phyloP scores from a whole-genome alignment of 345 rosid species.

The Gossypium herbaceum region DNA sequence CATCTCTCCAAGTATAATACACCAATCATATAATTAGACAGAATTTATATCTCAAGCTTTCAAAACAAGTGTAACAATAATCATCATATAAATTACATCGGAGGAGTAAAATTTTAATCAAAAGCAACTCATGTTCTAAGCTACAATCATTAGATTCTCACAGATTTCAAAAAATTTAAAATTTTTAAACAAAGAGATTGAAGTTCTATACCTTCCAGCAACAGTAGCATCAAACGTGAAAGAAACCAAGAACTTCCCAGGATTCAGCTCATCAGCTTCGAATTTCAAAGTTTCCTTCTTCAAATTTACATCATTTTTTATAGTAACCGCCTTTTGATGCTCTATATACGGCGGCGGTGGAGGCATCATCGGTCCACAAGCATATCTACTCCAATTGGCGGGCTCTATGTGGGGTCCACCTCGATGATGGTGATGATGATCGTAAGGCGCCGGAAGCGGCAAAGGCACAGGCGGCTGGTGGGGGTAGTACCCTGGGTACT shows the following conservation, averaged over 20 bases:
- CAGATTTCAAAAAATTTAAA: not conserved
- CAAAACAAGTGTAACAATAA: not conserved
- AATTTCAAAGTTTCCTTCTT: conserved; percentile 73
- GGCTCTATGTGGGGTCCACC: conserved; percentile 34
- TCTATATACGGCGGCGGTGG: conserved; percentile 63
- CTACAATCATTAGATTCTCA: not conserved
- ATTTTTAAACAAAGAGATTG: not conserved
- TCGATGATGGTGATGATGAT: conserved; percentile 42
- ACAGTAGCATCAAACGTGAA: conserved; percentile 91
- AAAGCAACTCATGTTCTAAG: not conserved
- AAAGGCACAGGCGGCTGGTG: conserved; percentile 50
- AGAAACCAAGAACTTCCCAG: conserved; percentile 62
- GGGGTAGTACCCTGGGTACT: conserved; percentile 60
- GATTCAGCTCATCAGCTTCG: conserved; percentile 50
- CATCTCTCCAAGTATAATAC: not conserved
- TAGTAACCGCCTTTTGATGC: conserved; percentile 79
- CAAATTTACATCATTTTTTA: conserved; percentile 72
- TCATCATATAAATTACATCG: not conserved
- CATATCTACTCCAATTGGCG: conserved; percentile 49
- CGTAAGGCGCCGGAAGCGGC: conserved; percentile 62
- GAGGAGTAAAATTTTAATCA: not conserved
- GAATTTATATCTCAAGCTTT: not conserved
- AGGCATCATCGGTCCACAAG: conserved; percentile 37
- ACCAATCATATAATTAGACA: not conserved
- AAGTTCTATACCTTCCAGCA: conserved; percentile 52